Percentiles rank a stretch among this genome's conserved stretches.
Evolutionary conservation across 2,329 filamentous ascomycete genomes (phyloP).

Genomic region (Botrytis tulipae): DNA sequence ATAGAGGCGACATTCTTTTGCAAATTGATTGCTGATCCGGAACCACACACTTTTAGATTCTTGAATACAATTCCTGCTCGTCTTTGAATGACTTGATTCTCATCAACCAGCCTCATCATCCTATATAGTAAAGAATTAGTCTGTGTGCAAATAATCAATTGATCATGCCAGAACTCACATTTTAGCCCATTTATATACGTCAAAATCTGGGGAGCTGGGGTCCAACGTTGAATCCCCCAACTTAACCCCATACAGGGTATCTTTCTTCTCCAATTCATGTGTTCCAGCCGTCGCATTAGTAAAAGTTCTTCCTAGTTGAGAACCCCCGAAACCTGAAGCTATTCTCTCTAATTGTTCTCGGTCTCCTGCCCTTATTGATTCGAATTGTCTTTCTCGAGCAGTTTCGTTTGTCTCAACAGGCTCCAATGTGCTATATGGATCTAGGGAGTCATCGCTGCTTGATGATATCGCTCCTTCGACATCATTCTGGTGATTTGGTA

Average conservation of each 20-base stretch:
- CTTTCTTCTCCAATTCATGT: constrained; percentile 25
- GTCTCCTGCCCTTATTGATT: constrained; percentile 32
- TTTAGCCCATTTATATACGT: constrained; percentile 31
- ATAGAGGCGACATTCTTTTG: constrained; percentile 65
- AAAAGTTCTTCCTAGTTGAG: constrained; percentile 23
- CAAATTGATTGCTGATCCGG: constrained; percentile 64
- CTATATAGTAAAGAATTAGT: constrained; percentile 18
- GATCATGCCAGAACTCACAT: constrained; percentile 25
- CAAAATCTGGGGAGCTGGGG: constrained; percentile 43
- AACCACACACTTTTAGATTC: constrained; percentile 64
- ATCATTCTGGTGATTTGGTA: not conserved
- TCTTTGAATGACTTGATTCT: constrained; percentile 53
- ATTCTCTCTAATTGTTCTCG: constrained; percentile 33
- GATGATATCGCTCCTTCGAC: not conserved
- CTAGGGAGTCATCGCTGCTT: constrained; percentile 21
- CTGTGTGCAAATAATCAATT: not conserved
- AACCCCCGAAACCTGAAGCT: constrained; percentile 30
- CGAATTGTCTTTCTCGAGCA: constrained; percentile 27
- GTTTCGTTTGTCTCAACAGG: constrained; percentile 26
- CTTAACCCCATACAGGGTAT: constrained; percentile 41
- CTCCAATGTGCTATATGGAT: constrained; percentile 19
- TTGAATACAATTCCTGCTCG: constrained; percentile 62
- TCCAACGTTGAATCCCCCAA: constrained; percentile 51
- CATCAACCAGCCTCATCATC: constrained; percentile 46
- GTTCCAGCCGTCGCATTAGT: not conserved